Base-by-base conservation (phyloP, 176 grass and related monocot species). In the Chloris gayana region DNA sequence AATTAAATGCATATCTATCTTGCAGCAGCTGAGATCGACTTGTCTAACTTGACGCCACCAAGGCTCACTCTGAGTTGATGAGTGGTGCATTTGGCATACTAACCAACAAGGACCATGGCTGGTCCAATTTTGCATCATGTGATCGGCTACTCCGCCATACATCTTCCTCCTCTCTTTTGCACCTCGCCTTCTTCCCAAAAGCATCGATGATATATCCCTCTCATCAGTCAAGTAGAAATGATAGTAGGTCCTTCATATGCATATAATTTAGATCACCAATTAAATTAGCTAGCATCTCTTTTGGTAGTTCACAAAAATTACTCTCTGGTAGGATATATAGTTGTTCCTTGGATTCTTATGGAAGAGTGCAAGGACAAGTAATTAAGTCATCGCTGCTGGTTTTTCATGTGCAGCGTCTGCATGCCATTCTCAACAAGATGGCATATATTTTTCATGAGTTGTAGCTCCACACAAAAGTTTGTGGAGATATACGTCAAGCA, bases 371-470 rank as follows among this genome's bases (percentile, higher is more conserved):
- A 15, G 72, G 66, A 19, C 50, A 38, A 24, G 1, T 54, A 70
- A 46, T 47, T 22, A 66, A 71, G 83, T 77, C n/a, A n/a, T n/a
- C 54, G 8, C 83, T 85, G 87, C 83, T 73, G 71, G 19, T 72
- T 89, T 89, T 89, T 85, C 78, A 77, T 61, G 75, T 12, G 87
- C 87, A 73, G 87, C 38, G 29, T 81, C n/a, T 49, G n/a, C n/a
- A n/a, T 68, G 71, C 8, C 34, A 2, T 34, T 77, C 42, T n/a
- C 25, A 38, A 8, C 44, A 64, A 45, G 54, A 56, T 46, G 67
- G 2, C 24, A 49, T n/a, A n/a, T n/a, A n/a, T 82, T 11, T 56
- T 25, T 67, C 68, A 59, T 65, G 27, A 32, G 58, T 67, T 50
- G 29, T 60, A 35, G 38, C 64, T 85, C 82, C 65, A 70, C 11